A percentile compares a stretch with the other conserved stretches of the same genome.
These are phyloP conservation scores for Brassica incana DNA, from an alignment of 345 rosid genomes.

Conservation along the genomic window DNA sequence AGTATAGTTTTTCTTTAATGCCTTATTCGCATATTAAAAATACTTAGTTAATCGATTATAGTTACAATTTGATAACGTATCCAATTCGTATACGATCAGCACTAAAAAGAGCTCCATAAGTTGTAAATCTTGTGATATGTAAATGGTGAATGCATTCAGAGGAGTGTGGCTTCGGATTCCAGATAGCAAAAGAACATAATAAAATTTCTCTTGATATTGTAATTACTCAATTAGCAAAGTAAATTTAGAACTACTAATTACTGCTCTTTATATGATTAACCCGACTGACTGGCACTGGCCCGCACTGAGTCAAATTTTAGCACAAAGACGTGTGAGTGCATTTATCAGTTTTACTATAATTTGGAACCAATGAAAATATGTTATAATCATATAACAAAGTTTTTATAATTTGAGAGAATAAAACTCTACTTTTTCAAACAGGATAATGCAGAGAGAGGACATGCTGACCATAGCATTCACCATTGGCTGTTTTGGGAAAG, in stretches of 20 bases:
- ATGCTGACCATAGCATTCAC: constrained; percentile 34
- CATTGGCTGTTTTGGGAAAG: constrained; percentile 35
- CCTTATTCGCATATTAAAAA: not conserved
- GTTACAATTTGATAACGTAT: not conserved
- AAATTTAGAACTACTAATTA: not conserved
- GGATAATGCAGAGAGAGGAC: constrained; percentile 42
- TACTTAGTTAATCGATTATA: not conserved
- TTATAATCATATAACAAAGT: not conserved
- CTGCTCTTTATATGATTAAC: constrained; percentile 18
- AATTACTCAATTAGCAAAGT: not conserved
- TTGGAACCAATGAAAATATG: not conserved
- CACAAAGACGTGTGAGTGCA: constrained; percentile 19
- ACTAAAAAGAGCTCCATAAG: not conserved
- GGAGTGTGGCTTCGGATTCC: constrained; percentile 5
- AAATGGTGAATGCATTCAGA: not conserved
- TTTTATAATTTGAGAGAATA: not conserved
- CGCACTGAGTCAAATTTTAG: constrained; percentile 18
- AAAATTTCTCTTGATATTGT: not conserved
- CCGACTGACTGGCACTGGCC: constrained; percentile 24
- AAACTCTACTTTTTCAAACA: not conserved
- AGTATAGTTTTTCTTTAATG: not conserved
- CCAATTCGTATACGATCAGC: not conserved
- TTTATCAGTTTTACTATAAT: not conserved
- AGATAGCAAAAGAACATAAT: not conserved
- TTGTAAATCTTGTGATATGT: constrained; percentile 1